Evolutionary conservation across 805 yeast genomes (phyloP).

Genomic region (Metschnikowia santaceciliae): DNA sequence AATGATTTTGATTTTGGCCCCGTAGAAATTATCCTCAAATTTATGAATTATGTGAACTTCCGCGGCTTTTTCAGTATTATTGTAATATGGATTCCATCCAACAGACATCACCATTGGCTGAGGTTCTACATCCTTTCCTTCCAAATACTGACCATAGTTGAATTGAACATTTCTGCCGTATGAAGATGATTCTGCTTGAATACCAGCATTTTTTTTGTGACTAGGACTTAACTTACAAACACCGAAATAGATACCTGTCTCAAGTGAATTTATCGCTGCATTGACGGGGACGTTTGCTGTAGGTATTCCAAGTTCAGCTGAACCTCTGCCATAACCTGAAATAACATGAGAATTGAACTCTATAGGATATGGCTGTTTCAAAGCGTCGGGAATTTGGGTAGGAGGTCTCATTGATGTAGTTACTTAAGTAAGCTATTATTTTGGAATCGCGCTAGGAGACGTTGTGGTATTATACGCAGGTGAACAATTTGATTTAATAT

Average conservation of each 20-base stretch:
- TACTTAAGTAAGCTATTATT: too few relatives aligned
- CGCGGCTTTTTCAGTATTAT: constrained; percentile 75
- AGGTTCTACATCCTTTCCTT: constrained; percentile 39
- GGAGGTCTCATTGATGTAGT: constrained; percentile 35
- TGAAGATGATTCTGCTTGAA: constrained; percentile 11
- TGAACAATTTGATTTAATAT: not conserved
- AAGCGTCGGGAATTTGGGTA: constrained; percentile 40
- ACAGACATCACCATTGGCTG: constrained; percentile 92
- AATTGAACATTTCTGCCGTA: constrained; percentile 36
- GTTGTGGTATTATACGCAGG: not conserved
- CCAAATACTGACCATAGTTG: constrained; percentile 56
- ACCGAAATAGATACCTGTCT: constrained; percentile 90
- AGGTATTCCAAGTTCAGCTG: constrained; percentile 89
- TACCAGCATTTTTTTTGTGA: constrained; percentile 6
- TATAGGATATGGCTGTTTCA: constrained; percentile 50
- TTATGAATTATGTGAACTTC: constrained; percentile 82
- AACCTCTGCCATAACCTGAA: constrained; percentile 94
- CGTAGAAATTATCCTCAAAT: constrained; percentile 70
- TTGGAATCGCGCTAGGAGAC: not conserved
- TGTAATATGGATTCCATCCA: constrained; percentile 93
- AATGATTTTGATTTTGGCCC: constrained; percentile 64
- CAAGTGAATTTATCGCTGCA: constrained; percentile 39
- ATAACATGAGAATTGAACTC: constrained; percentile 46
- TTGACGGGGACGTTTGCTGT: constrained; percentile 84
- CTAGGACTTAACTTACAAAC: constrained; percentile 43